A percentile compares a stretch with the other conserved stretches of the same genome.
Evolutionary conservation across 2,329 filamentous ascomycete genomes (phyloP).

Genomic region (Elsinoe batatas): DNA sequence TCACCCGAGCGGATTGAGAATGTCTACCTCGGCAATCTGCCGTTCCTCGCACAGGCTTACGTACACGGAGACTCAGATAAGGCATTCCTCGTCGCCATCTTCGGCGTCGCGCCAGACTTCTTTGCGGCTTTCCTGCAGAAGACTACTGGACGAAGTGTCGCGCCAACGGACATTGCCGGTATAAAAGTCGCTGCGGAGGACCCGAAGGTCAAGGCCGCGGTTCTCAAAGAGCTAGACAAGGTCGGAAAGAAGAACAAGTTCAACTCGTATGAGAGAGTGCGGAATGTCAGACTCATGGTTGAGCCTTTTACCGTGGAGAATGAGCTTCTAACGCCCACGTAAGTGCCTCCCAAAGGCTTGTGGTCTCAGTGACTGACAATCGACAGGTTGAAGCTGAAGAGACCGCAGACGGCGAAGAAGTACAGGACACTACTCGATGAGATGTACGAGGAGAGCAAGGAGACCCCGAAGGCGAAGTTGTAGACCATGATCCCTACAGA

Average conservation of each 20-base stretch:
- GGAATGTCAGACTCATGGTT: conserved; percentile 61
- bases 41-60: conserved; percentile 68
- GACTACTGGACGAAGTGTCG: conserved; percentile 51
- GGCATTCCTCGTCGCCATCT: conserved; percentile 72
- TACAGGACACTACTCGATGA: conserved; percentile 50
- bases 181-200: conserved; percentile 59
- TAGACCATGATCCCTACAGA: conserved; percentile 25
- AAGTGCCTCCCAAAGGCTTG: conserved; percentile 35
- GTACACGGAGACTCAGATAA: conserved; percentile 85
- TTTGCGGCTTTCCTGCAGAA: conserved; percentile 76
- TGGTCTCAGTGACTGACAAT: neutral
- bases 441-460: conserved; percentile 49
- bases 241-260: conserved; percentile 79
- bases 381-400: conserved; percentile 60
- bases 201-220: conserved; percentile 60
- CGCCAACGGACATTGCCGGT: conserved; percentile 54
- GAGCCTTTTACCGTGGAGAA: conserved; percentile 94
- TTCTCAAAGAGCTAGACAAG: conserved; percentile 67
- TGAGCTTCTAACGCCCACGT: conserved; percentile 80
- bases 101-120: conserved; percentile 73
- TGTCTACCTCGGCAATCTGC: conserved; percentile 56
- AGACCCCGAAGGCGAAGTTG: conserved; percentile 38
- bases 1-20: conserved; percentile 16
- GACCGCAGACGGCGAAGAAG: conserved; percentile 55
- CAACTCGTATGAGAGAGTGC: conserved; percentile 80